Conservation (phyloP, 768 basidiomycete species). For the Flagelloscypha sp. region DNA sequence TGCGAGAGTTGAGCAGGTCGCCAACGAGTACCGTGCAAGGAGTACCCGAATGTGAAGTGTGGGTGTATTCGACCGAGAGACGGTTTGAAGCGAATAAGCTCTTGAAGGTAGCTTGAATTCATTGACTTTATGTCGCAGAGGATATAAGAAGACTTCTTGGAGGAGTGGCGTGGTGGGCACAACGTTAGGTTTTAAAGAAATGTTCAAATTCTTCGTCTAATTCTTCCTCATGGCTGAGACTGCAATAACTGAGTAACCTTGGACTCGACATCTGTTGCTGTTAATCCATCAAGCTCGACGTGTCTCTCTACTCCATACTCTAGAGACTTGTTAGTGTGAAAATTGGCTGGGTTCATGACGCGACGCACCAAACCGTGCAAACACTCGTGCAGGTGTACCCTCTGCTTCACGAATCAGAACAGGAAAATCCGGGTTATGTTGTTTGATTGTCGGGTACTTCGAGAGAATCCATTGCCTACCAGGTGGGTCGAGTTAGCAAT, state of each 20-base stretch:
- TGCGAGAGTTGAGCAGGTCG: too few relatives aligned
- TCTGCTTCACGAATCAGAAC: conserved; percentile 73
- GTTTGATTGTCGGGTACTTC: conserved; percentile 67
- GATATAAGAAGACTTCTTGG: too few relatives aligned
- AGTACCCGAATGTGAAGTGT: too few relatives aligned
- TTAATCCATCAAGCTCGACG: conserved; percentile 71
- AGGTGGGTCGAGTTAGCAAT: conserved; percentile 5
- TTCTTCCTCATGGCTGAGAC: too few relatives aligned
- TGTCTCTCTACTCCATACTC: conserved; percentile 78
- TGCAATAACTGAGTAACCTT: conserved; percentile 62
- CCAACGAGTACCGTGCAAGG: too few relatives aligned
- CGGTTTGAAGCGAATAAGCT: too few relatives aligned
- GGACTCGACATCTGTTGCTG: conserved; percentile 60
- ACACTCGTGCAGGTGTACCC: conserved; percentile 73
- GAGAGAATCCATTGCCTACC: conserved; percentile 74
- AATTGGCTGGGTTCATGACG: conserved; percentile 8
- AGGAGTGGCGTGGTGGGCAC: too few relatives aligned
- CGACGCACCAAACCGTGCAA: conserved; percentile 77
- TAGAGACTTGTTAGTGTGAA: conserved; percentile 22
- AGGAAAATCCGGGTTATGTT: conserved; percentile 81
- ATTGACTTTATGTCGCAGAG: too few relatives aligned
- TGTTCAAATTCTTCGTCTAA: too few relatives aligned
- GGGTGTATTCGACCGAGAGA: too few relatives aligned
- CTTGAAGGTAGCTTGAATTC: too few relatives aligned
- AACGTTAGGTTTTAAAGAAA: too few relatives aligned